Evolutionary conservation across 116 monocot species (phyloP), one percentile per base, ranked within the genome.

Genomic region (Posidonia oceanica): DNA sequence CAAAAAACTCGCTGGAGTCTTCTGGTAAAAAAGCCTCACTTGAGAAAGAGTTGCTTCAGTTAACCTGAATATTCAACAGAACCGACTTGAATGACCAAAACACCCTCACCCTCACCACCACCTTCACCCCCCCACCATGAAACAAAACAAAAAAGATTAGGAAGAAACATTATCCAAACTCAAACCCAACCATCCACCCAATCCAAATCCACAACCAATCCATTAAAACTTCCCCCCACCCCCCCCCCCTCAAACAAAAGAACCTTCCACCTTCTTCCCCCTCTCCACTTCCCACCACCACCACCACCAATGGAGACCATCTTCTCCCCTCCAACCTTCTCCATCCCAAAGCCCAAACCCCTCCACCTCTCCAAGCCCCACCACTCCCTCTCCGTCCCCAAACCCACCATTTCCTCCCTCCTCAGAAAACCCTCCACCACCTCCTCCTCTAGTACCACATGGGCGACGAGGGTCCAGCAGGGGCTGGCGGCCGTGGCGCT

Each of bases 401-500:
- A 67, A 21, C 57, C 78, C 82, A 39, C 75, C 71, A n/a, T 63
- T 54, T 74, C 73, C 20, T 51, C 52, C 63, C 14, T 40, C 56
- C 20, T 40, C 22, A 71, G 15, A 14, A 61, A 39, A 2, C 38
- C 42, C 44, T 5, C 42, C 5, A 1, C 74, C 36, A 51, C 59
- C 4, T 65, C 72, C 16, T 21, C 41, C n/a, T 75, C 63, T 62
- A 20, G 22, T 17, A 80, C 54, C 72, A 75, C 73, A 61, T 86
- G 86, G 87, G 39, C 78, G 17, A 74, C 87, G 29, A 77, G 63
- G 63, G n/a, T 87, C 72, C 87, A 80, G 1, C 78, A 78, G 14
- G 85, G 87, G 15, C 71, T 90, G 53, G 94, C 98, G 0, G 86
- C 93, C 0, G 76, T 80, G 0, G 93, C 98, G 0, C 80, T 98